These are phyloP conservation scores for Clathrospora elynae DNA, from an alignment of 2,329 filamentous ascomycete species.

Conservation along the genomic window DNA sequence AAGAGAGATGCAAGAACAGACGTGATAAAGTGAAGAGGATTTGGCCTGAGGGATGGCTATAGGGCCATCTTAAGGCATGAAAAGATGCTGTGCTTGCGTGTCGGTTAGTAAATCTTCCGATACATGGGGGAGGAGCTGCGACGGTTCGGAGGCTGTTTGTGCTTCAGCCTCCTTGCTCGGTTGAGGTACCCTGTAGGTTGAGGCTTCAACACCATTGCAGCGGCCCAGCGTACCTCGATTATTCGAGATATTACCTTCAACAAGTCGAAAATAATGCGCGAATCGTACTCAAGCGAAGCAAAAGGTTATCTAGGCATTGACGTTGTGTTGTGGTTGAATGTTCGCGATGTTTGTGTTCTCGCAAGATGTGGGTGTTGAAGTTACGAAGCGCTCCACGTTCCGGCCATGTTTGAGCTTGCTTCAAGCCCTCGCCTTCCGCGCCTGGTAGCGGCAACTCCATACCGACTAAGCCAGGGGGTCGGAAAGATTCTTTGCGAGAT, in stretches of 20 bases:
- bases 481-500: slow-evolving; percentile 33
- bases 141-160: slow-evolving; percentile 45
- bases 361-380: slow-evolving; percentile 27
- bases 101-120: slow-evolving; percentile 43
- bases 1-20: slow-evolving; percentile 40
- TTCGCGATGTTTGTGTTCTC: slow-evolving; percentile 15
- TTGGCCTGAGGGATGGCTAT: slow-evolving; percentile 44
- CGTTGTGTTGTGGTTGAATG: slow-evolving; percentile 4
- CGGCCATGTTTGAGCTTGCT: slow-evolving; percentile 43
- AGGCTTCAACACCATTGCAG: slow-evolving; percentile 13
- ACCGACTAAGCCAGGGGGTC: slow-evolving; percentile 12
- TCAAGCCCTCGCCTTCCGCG: slow-evolving; percentile 20
- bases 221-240: neutral
- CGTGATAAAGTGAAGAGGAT: slow-evolving; percentile 32
- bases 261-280: neutral
- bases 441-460: slow-evolving; percentile 9
- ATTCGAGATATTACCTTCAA: slow-evolving; percentile 15
- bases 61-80: slow-evolving; percentile 48
- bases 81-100: slow-evolving; percentile 30
- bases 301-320: neutral
- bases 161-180: slow-evolving; percentile 43
- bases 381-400: slow-evolving; percentile 44
- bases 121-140: slow-evolving; percentile 40
- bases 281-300: neutral
- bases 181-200: slow-evolving; percentile 28